Evolutionary conservation across 2,329 filamentous ascomycete genomes (phyloP).

Genomic region (Pestalotiopsis sp.): DNA sequence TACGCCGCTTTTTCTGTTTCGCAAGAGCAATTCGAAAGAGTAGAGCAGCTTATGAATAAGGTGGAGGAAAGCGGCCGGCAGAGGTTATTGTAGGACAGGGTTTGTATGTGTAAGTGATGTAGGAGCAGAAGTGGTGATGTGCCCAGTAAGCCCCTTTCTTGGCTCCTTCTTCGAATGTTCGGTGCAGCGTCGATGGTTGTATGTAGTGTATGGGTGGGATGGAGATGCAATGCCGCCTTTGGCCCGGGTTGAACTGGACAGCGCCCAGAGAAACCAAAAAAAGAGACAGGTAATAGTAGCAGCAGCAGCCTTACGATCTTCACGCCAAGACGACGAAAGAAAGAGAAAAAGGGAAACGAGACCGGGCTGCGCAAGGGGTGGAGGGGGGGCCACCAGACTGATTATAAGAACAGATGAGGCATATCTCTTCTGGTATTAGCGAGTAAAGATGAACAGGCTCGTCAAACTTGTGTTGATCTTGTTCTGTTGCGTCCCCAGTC

Average conservation of each 20-base stretch:
- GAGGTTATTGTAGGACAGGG: background rate
- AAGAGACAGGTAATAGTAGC: background rate
- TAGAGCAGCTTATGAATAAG: background rate
- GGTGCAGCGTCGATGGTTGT: conserved; percentile 7
- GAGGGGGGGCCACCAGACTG: background rate
- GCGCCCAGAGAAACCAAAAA: background rate
- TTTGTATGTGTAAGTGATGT: background rate
- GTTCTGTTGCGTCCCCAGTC: background rate
- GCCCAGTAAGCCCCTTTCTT: conserved; percentile 14
- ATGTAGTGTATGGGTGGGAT: background rate
- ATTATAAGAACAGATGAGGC: conserved; percentile 12
- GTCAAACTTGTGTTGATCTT: conserved; percentile 13
- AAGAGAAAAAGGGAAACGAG: background rate
- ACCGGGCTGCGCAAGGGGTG: background rate
- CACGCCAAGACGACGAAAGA: conserved; percentile 11
- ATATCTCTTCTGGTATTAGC: conserved; percentile 3
- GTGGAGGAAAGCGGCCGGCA: background rate
- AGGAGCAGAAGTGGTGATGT: background rate
- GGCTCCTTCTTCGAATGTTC: conserved; percentile 16
- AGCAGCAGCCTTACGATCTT: conserved; percentile 9
- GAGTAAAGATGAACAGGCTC: conserved; percentile 3
- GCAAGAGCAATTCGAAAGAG: background rate
- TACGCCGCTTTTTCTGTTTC: background rate
- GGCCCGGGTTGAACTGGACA: background rate
- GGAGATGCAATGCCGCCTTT: background rate